A percentile compares a stretch with the other conserved stretches of the same genome.
Conservation (phyloP, 305 asterid species). For the Plantago lanceolata region DNA sequence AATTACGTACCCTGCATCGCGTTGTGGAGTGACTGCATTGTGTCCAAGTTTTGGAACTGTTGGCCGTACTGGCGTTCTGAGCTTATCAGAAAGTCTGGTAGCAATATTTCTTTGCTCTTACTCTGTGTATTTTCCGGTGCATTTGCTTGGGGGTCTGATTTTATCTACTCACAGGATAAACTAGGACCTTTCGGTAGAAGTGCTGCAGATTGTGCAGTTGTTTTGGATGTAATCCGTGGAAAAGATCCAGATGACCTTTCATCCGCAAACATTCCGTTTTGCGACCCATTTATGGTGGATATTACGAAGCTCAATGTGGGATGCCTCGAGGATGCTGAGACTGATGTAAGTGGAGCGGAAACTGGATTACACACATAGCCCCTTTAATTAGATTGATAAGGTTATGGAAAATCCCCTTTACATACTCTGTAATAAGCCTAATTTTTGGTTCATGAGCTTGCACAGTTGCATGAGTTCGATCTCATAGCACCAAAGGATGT, state of each 20-base stretch:
- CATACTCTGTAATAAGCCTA: too few relatives aligned
- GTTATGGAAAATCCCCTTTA: neutral
- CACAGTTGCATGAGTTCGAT: neutral
- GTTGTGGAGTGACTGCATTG: conserved; percentile 89
- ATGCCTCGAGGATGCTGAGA: conserved; percentile 79
- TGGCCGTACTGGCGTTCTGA: conserved; percentile 85
- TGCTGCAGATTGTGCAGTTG: conserved; percentile 68
- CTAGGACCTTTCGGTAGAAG: conserved; percentile 84
- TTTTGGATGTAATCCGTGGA: conserved; percentile 68
- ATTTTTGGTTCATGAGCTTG: too few relatives aligned
- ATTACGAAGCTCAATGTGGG: conserved; percentile 72
- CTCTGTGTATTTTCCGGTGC: neutral
- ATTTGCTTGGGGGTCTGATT: conserved; percentile 1
- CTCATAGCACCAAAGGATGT: too few relatives aligned
- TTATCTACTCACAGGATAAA: conserved; percentile 57
- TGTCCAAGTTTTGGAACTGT: conserved; percentile 86
- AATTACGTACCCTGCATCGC: conserved; percentile 81
- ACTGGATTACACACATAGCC: neutral
- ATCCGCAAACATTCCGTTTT: conserved; percentile 55
- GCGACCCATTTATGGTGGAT: conserved; percentile 74
- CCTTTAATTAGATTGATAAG: neutral
- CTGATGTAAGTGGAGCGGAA: conserved; percentile 48
- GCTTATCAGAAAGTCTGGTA: conserved; percentile 96
- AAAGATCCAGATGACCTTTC: conserved; percentile 77
- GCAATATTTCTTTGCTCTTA: neutral